Percentiles rank a stretch among this genome's conserved stretches.
Conservation (phyloP, 78 protist genomes). For the Anaeramoeba ignava region DNA sequence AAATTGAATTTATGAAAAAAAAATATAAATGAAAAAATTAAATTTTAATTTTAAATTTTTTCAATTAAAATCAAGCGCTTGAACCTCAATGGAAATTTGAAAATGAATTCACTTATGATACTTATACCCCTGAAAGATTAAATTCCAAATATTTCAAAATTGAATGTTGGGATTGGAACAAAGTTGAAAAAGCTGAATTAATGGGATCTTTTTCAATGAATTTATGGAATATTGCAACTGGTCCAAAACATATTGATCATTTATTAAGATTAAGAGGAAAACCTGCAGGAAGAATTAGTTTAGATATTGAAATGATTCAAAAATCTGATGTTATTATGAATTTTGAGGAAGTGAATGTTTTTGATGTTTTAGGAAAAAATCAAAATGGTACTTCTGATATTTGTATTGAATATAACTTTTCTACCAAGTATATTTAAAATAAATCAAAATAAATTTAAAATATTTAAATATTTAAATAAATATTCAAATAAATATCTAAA, state of each 20-base stretch:
- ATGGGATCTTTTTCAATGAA: neutral
- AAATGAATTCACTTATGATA: neutral
- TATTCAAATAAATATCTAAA: too few species aligned
- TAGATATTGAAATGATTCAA: neutral
- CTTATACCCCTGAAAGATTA: neutral
- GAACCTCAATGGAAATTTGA: too few species aligned
- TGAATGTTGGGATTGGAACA: neutral
- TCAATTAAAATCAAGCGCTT: too few species aligned
- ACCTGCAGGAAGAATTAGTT: neutral
- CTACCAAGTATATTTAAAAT: too few species aligned
- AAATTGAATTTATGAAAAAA: neutral
- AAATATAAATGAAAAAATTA: neutral
- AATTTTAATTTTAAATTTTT: too few species aligned
- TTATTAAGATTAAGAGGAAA: neutral
- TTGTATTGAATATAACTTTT: neutral
- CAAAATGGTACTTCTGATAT: constrained; percentile 1
- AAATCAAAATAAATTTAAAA: too few species aligned
- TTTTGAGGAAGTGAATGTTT: neutral
- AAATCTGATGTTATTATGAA: neutral
- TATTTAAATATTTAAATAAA: too few species aligned
- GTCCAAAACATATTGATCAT: neutral
- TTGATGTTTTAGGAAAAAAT: neutral
- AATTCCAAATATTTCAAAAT: neutral
- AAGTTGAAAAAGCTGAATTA: neutral
- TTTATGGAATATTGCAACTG: neutral